These are phyloP conservation scores for Globisporangium heterothallicum DNA, from an alignment of 352 stramenopile species.

Conservation along the genomic window DNA sequence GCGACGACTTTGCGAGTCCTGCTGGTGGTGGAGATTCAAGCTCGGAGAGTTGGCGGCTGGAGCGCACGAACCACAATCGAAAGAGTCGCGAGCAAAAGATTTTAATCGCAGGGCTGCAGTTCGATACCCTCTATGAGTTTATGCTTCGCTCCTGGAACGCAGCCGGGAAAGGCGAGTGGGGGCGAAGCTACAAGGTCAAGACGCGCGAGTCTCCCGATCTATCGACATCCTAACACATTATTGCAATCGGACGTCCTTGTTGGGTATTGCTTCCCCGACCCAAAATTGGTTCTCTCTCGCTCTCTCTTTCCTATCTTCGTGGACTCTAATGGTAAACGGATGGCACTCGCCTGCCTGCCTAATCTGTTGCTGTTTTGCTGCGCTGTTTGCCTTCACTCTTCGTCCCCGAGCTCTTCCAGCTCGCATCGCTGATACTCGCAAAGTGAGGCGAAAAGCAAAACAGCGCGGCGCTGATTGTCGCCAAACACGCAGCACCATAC, in stretches of 20 bases:
- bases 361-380: constrained; percentile 34
- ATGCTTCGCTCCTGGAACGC: constrained; percentile 56
- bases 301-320: too few relatives aligned
- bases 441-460: constrained; percentile 72
- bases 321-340: background rate
- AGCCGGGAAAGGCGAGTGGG: constrained; percentile 57
- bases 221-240: constrained; percentile 4
- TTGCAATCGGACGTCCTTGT: too few relatives aligned
- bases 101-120: constrained; percentile 46
- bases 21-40: background rate
- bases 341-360: constrained; percentile 6
- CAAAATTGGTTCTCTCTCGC: too few relatives aligned
- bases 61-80: constrained; percentile 35
- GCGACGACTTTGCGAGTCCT: constrained; percentile 8
- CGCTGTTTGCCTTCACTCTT: constrained; percentile 15
- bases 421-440: constrained; percentile 25
- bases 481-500: constrained; percentile 59
- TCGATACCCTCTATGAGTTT: constrained; percentile 56
- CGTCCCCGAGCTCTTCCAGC: constrained; percentile 4
- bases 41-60: constrained; percentile 29
- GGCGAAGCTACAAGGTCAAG: constrained; percentile 27
- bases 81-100: constrained; percentile 31
- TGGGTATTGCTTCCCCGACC: too few relatives aligned
- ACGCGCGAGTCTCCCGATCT: constrained; percentile 32
- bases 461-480: constrained; percentile 42